These are phyloP conservation scores for Leptographium radiaticola DNA, from an alignment of 2,329 filamentous ascomycete genomes.

Conservation along the genomic window DNA sequence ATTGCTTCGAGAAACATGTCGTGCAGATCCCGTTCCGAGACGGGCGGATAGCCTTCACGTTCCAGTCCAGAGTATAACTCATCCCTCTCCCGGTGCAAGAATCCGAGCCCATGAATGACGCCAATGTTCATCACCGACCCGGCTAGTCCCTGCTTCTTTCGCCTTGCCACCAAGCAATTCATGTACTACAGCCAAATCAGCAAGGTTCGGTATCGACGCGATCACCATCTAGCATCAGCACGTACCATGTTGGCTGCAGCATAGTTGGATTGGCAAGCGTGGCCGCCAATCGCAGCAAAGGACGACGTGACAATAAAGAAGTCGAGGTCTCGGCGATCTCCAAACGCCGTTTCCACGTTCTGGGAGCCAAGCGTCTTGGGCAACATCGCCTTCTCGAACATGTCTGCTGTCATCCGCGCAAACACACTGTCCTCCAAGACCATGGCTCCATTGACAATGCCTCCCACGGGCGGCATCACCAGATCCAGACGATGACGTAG, in stretches of 20 bases:
- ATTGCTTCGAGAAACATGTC: constrained; percentile 40
- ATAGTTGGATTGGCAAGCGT: constrained; percentile 31
- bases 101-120: constrained; percentile 30
- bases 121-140: constrained; percentile 31
- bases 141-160: constrained; percentile 21
- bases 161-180: constrained; percentile 26
- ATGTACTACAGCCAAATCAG: constrained; percentile 19
- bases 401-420: constrained; percentile 24
- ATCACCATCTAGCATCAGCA: neutral
- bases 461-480: constrained; percentile 20
- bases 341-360: constrained; percentile 26
- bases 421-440: constrained; percentile 30
- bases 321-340: constrained; percentile 18
- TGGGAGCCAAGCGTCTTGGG: constrained; percentile 27
- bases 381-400: constrained; percentile 22
- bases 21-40: constrained; percentile 37
- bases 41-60: constrained; percentile 30
- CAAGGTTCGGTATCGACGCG: neutral
- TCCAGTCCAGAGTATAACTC: constrained; percentile 26
- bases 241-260: constrained; percentile 28
- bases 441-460: constrained; percentile 31
- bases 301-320: constrained; percentile 35
- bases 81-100: constrained; percentile 27
- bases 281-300: constrained; percentile 29
- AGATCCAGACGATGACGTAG: constrained; percentile 14